Evolutionary conservation across 129 eudicot genomes (phyloP).

Genomic region (Heracleum sosnowskyi): DNA sequence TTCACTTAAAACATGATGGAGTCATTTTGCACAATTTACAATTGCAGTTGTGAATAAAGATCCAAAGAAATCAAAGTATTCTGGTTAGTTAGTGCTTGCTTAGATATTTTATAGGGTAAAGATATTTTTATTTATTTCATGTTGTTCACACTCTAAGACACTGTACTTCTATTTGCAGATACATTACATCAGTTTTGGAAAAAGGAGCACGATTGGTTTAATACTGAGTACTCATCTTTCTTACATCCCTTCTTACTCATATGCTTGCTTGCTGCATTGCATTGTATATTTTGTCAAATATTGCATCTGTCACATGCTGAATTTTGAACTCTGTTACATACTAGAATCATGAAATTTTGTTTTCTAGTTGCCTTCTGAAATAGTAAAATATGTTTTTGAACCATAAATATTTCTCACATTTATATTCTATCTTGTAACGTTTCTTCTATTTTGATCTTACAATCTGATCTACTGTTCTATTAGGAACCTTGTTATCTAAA

Average conservation of each 20-base stretch:
- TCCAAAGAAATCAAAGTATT: conserved; percentile 90
- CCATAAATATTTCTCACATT: neutral
- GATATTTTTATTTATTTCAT: neutral
- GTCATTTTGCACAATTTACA: conserved; percentile 98
- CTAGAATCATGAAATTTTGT: neutral
- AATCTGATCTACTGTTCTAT: neutral
- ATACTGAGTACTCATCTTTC: conserved; percentile 6
- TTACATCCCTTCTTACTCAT: neutral
- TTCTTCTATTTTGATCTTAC: neutral
- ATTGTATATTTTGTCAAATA: neutral
- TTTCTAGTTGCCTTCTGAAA: neutral
- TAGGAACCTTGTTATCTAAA: neutral
- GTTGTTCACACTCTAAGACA: neutral
- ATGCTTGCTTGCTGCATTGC: neutral
- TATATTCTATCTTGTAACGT: neutral
- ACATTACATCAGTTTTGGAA: conserved; percentile 96
- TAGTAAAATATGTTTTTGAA: neutral
- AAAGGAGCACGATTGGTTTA: conserved; percentile 96
- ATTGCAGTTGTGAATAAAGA: conserved; percentile 98
- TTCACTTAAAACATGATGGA: conserved; percentile 63
- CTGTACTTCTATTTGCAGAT: conserved; percentile 36
- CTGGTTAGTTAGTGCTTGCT: conserved; percentile 48
- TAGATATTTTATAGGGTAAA: conserved; percentile 2
- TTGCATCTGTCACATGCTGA: neutral
- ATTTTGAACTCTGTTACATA: neutral